Base-by-base conservation (phyloP, 176 grass and related monocot genomes). In the sorghum (Sorghum bicolor) region DNA sequence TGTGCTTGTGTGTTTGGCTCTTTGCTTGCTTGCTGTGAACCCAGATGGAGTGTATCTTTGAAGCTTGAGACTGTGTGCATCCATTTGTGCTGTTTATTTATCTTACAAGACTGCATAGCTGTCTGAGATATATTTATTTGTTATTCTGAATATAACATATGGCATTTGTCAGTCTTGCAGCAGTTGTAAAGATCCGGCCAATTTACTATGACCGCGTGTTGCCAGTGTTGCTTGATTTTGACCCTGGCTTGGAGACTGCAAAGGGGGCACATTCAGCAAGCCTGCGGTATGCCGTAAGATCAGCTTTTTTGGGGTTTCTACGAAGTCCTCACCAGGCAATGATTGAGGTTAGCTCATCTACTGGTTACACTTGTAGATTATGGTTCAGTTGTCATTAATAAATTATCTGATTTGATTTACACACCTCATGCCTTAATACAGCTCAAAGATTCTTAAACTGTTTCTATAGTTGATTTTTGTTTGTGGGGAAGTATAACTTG, bases 231-330 rank as follows among this genome's bases (percentile, higher is more conserved):
- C 90, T 99, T 85, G 70, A 78, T 89, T 94, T 99, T 39, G 82
- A 96, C 86, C 93, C 91, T 67, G 82, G 72, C 88, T 80, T 87
- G 81, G 89, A 92, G 70, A 72, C 78, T 69, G 32, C 73, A 66
- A 88, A 91, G 75, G 89, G 83, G 10, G 75, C 83, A 82, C 97
- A 99, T 89, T 67, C 81, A 79, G 86, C 89, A 89, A 99, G 97
- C 84, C 89, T 99, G 69, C 88, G 79, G 28, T 96, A 90, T 80
- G 88, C 89, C 45, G 39, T 99, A 84, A 91, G 86, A 78, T 79
- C 84, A 63, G 87, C 83, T 17, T 88, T 94, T 92, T 83, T 96
- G 90, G 97, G 93, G 63, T 99, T 99, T 88, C 55, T 99, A 83
- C 87, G 88, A 62, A 90, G 87, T 72, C 89, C 88, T 87, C 90